Conservation (phyloP, 2,329 filamentous ascomycete species). For the Westerdykella aurantiaca region DNA sequence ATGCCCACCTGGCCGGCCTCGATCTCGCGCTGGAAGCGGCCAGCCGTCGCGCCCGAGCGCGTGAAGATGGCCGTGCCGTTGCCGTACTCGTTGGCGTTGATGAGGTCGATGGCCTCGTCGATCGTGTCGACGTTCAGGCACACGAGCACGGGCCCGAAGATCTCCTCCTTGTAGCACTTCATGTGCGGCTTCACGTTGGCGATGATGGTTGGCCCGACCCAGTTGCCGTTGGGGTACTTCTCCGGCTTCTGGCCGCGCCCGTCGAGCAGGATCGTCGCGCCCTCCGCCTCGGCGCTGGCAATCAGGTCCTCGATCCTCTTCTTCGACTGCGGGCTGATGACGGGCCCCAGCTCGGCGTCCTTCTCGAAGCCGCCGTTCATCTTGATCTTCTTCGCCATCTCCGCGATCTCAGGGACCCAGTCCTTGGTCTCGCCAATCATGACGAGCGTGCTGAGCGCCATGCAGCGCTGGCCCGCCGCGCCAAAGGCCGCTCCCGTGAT, state of each 20-base stretch:
- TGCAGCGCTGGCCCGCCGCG: constrained; percentile 78
- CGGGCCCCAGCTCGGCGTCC: constrained; percentile 73
- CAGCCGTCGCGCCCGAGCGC: constrained; percentile 67
- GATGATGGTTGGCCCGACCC: constrained; percentile 76
- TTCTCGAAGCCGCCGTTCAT: constrained; percentile 78
- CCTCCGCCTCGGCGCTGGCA: constrained; percentile 69
- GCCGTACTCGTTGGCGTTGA: constrained; percentile 82
- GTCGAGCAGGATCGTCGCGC: constrained; percentile 76
- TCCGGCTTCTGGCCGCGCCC: constrained; percentile 66
- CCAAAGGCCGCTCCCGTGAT: constrained; percentile 80
- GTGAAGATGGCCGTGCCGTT: constrained; percentile 86
- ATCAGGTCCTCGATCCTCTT: constrained; percentile 72
- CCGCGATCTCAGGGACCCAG: constrained; percentile 73
- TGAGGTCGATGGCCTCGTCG: constrained; percentile 72
- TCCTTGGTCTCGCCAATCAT: constrained; percentile 80
- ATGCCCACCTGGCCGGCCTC: constrained; percentile 82
- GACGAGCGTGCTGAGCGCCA: constrained; percentile 78
- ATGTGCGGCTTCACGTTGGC: constrained; percentile 72
- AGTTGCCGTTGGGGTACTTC: constrained; percentile 83
- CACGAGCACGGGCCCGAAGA: constrained; percentile 79
- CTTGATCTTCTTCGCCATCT: constrained; percentile 65
- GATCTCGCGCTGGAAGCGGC: constrained; percentile 72
- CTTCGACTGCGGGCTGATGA: constrained; percentile 75
- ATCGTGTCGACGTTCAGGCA: constrained; percentile 73
- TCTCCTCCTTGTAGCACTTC: constrained; percentile 80